Conservation (phyloP, 257 asterid genomes). For the Rauvolfia tetraphylla region DNA sequence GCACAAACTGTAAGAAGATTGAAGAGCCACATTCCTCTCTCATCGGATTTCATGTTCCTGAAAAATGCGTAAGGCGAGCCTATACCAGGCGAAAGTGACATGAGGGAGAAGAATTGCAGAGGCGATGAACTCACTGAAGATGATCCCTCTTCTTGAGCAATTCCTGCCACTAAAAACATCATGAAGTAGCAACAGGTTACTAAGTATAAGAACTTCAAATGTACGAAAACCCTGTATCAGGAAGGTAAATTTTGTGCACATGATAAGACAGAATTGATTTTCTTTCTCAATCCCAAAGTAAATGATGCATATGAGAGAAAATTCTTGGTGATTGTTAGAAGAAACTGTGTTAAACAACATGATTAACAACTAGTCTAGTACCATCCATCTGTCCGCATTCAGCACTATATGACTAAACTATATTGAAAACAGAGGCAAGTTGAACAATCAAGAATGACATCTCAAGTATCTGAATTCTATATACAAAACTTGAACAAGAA, state of each 20-base stretch:
- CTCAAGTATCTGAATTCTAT: too few species aligned
- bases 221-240: too few species aligned
- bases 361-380: too few species aligned
- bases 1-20: slow-evolving; percentile 60
- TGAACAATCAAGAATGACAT: background rate
- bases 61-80: slow-evolving; percentile 57
- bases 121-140: slow-evolving; percentile 58
- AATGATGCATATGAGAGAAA: too few species aligned
- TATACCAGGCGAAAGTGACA: slow-evolving; percentile 56
- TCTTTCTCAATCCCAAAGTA: too few species aligned
- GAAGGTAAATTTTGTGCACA: too few species aligned
- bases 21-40: slow-evolving; percentile 61
- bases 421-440: background rate
- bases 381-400: too few species aligned
- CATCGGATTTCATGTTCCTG: slow-evolving; percentile 58
- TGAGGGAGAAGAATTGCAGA: slow-evolving; percentile 50
- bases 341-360: too few species aligned
- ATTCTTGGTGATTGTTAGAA: too few species aligned
- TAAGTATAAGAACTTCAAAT: background rate
- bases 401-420: too few species aligned
- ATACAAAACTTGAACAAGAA: background rate
- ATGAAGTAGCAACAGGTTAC: slow-evolving; percentile 3
- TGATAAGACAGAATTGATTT: background rate
- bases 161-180: slow-evolving; percentile 14
- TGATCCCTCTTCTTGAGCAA: slow-evolving; percentile 62